Evolutionary conservation across 768 basidiomycete species (phyloP), one percentile per base, ranked within the genome.

Genomic region (Suillus alpinus): DNA sequence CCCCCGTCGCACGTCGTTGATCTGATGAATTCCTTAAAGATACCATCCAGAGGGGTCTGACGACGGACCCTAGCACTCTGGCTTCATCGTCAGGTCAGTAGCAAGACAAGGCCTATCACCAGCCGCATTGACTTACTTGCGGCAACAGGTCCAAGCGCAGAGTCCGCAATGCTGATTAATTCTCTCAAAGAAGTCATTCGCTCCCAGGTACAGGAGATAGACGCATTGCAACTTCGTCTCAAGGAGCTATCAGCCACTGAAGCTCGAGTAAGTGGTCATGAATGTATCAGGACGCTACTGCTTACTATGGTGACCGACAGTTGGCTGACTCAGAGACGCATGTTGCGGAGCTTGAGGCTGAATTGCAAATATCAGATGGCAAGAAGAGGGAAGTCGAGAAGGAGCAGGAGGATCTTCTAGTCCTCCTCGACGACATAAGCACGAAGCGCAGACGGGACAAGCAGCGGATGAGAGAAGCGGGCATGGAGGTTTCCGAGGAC

Each of bases 391-490:
- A 97, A 9, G 85, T 87, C 26, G 94, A 97, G 73, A 95, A 95
- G 75, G 96, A 99, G 72, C 95, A 98, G 67, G 96, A 98, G 71
- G 96, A 99, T 73, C 73, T 98, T 52, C 78, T 99, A 23, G 95
- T 99, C 12, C 75, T 98, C 36, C 78, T 99, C 4, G 97, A 98
- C 68, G 97, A 98, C 76, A 79, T 97, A 63, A 91, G 86, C 49
- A 83, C 78, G 64, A 99, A 99, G 76, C 81, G 95, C 57, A 84
- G 83, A 76, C 80, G 78, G 65, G 97, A 98, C 70, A 98, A 98
- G 78, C 81, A 73, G 51, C 79, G 82, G 65, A 83, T 99, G 78
- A 79, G 81, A 68, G 84, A 83, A 59, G 84, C 83, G 10, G 91
- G 91, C 0, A 60, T 93, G 71, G 95, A 95, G 37, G 95, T 98